Evolutionary conservation across 2,329 filamentous ascomycete species (phyloP).

Genomic region (Lecanicillium sp.): DNA sequence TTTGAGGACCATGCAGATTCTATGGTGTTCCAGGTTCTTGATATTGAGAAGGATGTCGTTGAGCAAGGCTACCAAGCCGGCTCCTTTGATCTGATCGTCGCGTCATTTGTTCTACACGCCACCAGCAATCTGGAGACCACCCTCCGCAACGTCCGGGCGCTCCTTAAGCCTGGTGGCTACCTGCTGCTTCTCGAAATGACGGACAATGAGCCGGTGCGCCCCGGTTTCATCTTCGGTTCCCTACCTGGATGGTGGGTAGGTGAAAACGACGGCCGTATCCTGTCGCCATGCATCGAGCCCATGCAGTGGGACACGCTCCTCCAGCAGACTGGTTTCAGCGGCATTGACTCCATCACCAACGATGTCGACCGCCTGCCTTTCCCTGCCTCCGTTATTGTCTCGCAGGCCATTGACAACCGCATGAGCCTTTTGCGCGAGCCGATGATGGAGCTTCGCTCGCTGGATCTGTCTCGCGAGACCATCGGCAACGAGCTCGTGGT

Average conservation of each 20-base stretch:
- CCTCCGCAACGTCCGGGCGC: constrained; percentile 17
- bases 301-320: constrained; percentile 5
- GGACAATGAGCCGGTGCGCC: constrained; percentile 9
- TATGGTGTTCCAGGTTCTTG: constrained; percentile 27
- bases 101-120: constrained; percentile 23
- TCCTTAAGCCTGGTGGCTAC: constrained; percentile 40
- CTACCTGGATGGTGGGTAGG: constrained; percentile 27
- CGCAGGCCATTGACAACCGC: background rate
- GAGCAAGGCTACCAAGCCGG: constrained; percentile 15
- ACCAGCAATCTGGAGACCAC: constrained; percentile 20
- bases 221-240: constrained; percentile 20
- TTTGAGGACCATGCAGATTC: constrained; percentile 17
- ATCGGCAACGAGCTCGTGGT: too few relatives aligned
- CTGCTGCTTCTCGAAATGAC: constrained; percentile 38
- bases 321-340: constrained; percentile 11
- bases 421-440: background rate
- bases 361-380: background rate
- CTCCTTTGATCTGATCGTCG: constrained; percentile 24
- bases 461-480: too few relatives aligned
- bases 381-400: constrained; percentile 8
- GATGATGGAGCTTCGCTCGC: background rate
- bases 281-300: constrained; percentile 5
- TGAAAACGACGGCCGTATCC: constrained; percentile 18
- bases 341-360: constrained; percentile 9
- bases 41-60: background rate